A percentile compares a stretch with the other conserved stretches of the same genome.
Evolutionary conservation across 2,329 filamentous ascomycete genomes (phyloP).

Genomic region (Rutstroemia sp.): DNA sequence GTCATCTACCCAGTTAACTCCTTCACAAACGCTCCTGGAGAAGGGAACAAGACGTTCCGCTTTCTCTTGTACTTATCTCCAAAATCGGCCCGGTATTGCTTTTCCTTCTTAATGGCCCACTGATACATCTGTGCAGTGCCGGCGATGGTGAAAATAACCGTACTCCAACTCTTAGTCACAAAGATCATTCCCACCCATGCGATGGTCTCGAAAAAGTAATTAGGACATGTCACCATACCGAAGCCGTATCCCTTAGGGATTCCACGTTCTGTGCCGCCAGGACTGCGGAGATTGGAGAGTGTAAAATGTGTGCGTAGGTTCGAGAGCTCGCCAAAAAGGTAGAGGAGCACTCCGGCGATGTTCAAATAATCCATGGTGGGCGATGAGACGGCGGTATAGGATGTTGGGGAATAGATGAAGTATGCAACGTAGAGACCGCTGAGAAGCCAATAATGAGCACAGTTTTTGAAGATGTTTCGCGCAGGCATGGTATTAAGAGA

Average conservation of each 20-base stretch:
- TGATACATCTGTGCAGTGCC: conserved; percentile 72
- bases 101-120: conserved; percentile 92
- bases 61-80: conserved; percentile 94
- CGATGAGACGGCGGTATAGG: conserved; percentile 48
- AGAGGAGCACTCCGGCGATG: conserved; percentile 64
- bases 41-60: conserved; percentile 69
- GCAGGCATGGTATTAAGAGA: conserved; percentile 90
- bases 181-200: conserved; percentile 80
- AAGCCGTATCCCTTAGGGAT: conserved; percentile 86
- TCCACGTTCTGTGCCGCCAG: conserved; percentile 76
- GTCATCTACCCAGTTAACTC: too few species aligned
- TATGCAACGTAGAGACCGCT: conserved; percentile 75
- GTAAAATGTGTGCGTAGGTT: conserved; percentile 78
- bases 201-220: conserved; percentile 89
- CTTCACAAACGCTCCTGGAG: conserved; percentile 1
- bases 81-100: conserved; percentile 82
- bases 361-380: conserved; percentile 41
- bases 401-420: conserved; percentile 74
- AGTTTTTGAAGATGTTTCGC: conserved; percentile 90
- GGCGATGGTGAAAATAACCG: conserved; percentile 67
- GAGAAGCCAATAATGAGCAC: conserved; percentile 84
- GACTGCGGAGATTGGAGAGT: conserved; percentile 67
- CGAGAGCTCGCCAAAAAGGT: conserved; percentile 66
- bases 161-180: conserved; percentile 71
- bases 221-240: conserved; percentile 82